Percentiles rank a stretch among this genome's conserved stretches.
Evolutionary conservation across 1,284 basidiomycete species (phyloP).

Genomic region (Tylopilus sp.): DNA sequence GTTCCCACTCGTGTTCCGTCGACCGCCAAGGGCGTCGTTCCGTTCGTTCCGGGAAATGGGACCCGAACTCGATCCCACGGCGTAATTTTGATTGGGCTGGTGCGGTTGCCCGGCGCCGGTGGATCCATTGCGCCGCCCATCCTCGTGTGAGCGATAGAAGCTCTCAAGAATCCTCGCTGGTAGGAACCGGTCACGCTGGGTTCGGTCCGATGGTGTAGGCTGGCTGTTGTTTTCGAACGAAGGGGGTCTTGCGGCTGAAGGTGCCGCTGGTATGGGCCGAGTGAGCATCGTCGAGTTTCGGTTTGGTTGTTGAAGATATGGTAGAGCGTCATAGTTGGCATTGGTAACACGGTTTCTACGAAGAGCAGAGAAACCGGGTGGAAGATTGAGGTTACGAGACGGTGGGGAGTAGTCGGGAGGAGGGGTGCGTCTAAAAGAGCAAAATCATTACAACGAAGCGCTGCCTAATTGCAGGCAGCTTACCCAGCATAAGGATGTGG

Average conservation of each 20-base stretch:
- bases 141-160: conserved; percentile 25
- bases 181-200: conserved; percentile 26
- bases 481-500: conserved; percentile 27
- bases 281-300: conserved; percentile 14
- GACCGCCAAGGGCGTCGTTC: conserved; percentile 4
- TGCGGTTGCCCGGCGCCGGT: conserved; percentile 10
- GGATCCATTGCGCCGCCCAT: conserved; percentile 19
- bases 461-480: background rate
- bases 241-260: conserved; percentile 10
- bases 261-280: conserved; percentile 8
- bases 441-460: conserved; percentile 5
- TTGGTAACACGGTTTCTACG: conserved; percentile 10
- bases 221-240: conserved; percentile 18
- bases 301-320: conserved; percentile 10
- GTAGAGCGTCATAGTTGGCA: conserved; percentile 6
- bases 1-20: conserved; percentile 4
- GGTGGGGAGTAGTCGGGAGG: conserved; percentile 28
- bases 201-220: conserved; percentile 15
- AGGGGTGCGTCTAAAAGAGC: conserved; percentile 21
- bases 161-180: conserved; percentile 24
- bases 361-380: conserved; percentile 17
- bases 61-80: background rate
- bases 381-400: conserved; percentile 16
- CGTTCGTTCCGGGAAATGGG: conserved; percentile 8
- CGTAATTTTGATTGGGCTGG: conserved; percentile 8